phyloP scores from a whole-genome alignment of 495 filamentous ascomycete genomes.

The Neurospora sp. region DNA sequence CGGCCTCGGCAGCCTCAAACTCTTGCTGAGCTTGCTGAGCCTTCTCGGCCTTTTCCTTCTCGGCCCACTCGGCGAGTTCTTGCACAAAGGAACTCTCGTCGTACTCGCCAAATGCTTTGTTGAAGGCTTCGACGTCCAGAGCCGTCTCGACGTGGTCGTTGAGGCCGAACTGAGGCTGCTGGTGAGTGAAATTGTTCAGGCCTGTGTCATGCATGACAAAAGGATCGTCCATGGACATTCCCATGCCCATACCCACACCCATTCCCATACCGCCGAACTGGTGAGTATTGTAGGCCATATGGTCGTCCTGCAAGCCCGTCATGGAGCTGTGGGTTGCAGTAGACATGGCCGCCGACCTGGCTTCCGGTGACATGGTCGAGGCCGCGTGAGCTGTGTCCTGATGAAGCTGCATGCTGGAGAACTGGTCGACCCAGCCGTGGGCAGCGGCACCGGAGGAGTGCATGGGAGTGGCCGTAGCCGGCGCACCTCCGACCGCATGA shows the following conservation, averaged over 20 bases:
- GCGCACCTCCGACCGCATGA: background rate
- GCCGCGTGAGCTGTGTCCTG: background rate
- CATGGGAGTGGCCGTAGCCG: background rate
- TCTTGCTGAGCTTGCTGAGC: constrained; percentile 6
- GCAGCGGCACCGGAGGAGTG: constrained; percentile 3
- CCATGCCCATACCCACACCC: background rate
- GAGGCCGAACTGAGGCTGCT: background rate
- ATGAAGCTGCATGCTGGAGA: constrained; percentile 15
- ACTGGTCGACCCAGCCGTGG: constrained; percentile 20
- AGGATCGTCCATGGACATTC: background rate
- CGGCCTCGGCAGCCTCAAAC: constrained; percentile 12
- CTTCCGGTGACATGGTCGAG: background rate
- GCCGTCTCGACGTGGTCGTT: background rate
- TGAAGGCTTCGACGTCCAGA: constrained; percentile 21
- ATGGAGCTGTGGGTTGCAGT: background rate
- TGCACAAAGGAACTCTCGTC: constrained; percentile 9
- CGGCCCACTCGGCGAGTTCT: constrained; percentile 14
- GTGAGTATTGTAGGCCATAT: background rate
- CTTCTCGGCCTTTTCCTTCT: constrained; percentile 1
- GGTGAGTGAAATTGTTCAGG: background rate
- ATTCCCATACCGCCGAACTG: background rate
- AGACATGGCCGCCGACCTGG: constrained; percentile 1
- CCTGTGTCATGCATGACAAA: background rate
- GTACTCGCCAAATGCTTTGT: constrained; percentile 18
- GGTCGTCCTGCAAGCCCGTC: constrained; percentile 2